These are phyloP conservation scores for Acanthamoeba royreba DNA, from an alignment of 208 protist species.

Conservation along the genomic window DNA sequence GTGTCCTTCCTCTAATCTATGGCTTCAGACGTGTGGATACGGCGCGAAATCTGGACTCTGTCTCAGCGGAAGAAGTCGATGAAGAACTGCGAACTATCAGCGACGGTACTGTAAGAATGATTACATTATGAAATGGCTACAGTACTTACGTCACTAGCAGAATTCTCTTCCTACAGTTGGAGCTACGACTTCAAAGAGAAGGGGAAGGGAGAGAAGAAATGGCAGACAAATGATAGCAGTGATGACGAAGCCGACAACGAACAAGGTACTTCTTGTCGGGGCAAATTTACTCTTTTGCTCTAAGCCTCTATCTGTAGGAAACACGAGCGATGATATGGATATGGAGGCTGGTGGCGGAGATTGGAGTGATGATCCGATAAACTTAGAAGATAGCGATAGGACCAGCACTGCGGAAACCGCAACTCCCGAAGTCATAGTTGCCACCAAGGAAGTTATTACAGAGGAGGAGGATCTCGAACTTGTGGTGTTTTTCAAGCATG, in stretches of 20 bases:
- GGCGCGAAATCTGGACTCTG: neutral
- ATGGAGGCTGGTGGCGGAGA: neutral
- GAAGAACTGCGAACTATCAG: neutral
- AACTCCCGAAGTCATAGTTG: neutral
- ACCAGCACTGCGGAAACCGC: neutral
- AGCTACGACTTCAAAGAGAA: neutral
- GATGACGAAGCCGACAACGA: slow-evolving; percentile 11
- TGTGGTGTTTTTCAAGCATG: neutral
- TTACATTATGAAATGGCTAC: neutral
- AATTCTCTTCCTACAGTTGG: neutral
- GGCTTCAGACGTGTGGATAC: neutral
- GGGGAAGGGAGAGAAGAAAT: neutral
- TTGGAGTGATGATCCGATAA: neutral
- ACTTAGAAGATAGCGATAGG: neutral
- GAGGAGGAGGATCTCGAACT: neutral
- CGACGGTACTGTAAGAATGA: neutral
- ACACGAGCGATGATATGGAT: neutral
- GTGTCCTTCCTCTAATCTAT: neutral
- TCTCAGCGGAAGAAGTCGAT: neutral
- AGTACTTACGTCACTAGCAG: neutral
- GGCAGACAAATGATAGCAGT: neutral
- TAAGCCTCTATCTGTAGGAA: neutral
- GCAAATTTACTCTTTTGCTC: neutral
- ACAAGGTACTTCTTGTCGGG: neutral
- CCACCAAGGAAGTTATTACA: neutral